Percentiles rank a stretch among this genome's conserved stretches.
Conservation (phyloP, 1,284 basidiomycete species). For the Irpex rosettiformis region DNA sequence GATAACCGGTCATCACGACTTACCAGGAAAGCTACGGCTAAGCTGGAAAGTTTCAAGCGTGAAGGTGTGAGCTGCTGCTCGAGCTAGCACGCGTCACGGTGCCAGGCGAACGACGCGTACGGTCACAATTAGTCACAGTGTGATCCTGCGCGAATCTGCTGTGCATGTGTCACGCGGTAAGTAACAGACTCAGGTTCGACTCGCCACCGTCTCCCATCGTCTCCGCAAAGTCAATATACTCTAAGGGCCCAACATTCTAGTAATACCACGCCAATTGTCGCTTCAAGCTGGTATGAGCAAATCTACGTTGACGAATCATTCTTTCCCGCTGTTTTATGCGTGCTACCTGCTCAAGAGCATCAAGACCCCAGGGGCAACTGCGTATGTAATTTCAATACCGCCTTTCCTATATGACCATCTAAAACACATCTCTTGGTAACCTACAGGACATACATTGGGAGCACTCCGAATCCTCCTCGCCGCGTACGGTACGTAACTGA, state of each 20-base stretch:
- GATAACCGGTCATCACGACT: neutral
- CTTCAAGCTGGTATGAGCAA: conserved; percentile 22
- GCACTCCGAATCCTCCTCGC: conserved; percentile 77
- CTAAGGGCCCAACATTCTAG: too few relatives aligned
- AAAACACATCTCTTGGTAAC: neutral
- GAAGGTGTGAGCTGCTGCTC: neutral
- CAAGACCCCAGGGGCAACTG: conserved; percentile 50
- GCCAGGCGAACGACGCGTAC: neutral
- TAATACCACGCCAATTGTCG: too few relatives aligned
- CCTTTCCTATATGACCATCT: neutral
- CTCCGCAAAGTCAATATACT: too few relatives aligned
- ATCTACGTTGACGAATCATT: conserved; percentile 49
- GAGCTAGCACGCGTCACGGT: neutral
- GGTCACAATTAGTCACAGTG: neutral
- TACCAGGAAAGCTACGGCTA: too few relatives aligned
- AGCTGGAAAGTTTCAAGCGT: too few relatives aligned
- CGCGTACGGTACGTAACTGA: conserved; percentile 48
- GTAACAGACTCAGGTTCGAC: neutral
- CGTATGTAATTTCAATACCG: conserved; percentile 38
- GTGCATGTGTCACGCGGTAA: neutral
- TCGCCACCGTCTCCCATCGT: neutral
- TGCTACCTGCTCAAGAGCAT: conserved; percentile 83
- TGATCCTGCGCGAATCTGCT: conserved; percentile 1
- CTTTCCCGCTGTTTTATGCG: conserved; percentile 79
- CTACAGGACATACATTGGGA: conserved; percentile 73